Evolutionary conservation across 768 basidiomycete genomes (phyloP).

Genomic region (Tulasnella sp.): DNA sequence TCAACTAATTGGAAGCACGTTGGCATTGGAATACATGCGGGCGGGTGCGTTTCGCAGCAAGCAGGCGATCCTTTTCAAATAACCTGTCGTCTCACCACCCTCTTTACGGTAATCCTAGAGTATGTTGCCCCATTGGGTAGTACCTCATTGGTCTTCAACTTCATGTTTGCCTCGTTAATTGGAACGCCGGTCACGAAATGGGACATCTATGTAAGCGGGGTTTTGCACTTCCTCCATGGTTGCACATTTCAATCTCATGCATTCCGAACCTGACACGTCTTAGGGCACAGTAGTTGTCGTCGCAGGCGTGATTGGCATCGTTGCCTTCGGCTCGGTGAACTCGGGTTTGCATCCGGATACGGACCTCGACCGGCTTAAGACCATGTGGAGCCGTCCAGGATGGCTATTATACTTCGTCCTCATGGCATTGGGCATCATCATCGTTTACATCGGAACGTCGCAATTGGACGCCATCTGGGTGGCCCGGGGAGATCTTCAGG

Average conservation of each 20-base stretch:
- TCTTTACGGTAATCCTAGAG: conserved; percentile 48
- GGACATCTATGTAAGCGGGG: conserved; percentile 65
- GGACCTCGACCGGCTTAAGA: conserved; percentile 67
- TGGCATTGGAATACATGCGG: conserved; percentile 83
- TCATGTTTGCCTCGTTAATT: conserved; percentile 64
- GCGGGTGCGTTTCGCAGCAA: conserved; percentile 49
- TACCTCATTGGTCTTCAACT: conserved; percentile 92
- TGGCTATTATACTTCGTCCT: conserved; percentile 91
- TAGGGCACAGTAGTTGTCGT: conserved; percentile 82
- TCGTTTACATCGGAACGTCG: conserved; percentile 62
- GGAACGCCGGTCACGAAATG: conserved; percentile 35
- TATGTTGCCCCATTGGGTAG: conserved; percentile 96
- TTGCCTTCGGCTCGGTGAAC: conserved; percentile 80
- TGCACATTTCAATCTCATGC: conserved; percentile 17
- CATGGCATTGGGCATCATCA: conserved; percentile 64
- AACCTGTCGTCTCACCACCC: conserved; percentile 2
- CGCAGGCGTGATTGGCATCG: conserved; percentile 80
- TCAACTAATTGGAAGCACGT: conserved; percentile 80
- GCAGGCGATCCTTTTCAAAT: neutral
- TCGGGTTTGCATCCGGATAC: conserved; percentile 72
- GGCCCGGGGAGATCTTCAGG: conserved; percentile 64
- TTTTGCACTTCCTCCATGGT: neutral
- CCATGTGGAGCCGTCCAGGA: conserved; percentile 77
- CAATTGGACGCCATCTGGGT: conserved; percentile 70
- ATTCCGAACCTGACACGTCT: neutral